These are phyloP conservation scores for Lodderomyces jiufengensis DNA, from an alignment of 1,139 yeast genomes.

Conservation along the genomic window DNA sequence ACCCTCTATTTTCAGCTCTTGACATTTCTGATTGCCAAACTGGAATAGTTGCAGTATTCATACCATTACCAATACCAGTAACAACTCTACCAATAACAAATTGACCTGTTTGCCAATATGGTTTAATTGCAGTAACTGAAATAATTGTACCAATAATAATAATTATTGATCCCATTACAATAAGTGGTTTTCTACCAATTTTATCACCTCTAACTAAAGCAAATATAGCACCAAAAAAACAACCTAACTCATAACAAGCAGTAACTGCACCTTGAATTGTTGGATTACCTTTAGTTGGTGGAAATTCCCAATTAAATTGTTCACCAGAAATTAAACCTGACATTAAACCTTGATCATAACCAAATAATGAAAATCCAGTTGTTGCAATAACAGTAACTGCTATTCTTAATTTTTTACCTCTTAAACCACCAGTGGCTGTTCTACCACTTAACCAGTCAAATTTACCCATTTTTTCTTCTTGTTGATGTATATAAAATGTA, in stretches of 20 bases:
- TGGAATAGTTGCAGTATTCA: slow-evolving; percentile 77
- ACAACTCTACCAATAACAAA: slow-evolving; percentile 71
- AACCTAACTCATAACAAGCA: slow-evolving; percentile 71
- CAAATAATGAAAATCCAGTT: slow-evolving; percentile 66
- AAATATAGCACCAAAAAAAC: slow-evolving; percentile 69
- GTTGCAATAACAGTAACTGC: slow-evolving; percentile 57
- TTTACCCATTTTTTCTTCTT: slow-evolving; percentile 6
- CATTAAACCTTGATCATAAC: slow-evolving; percentile 82
- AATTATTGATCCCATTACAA: slow-evolving; percentile 55
- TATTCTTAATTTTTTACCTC: slow-evolving; percentile 41
- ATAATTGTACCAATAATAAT: slow-evolving; percentile 63
- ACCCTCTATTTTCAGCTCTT: slow-evolving; percentile 67
- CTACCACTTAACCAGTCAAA: slow-evolving; percentile 19
- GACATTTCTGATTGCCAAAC: slow-evolving; percentile 82
- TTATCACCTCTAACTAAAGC: slow-evolving; percentile 62
- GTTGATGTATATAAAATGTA: background rate
- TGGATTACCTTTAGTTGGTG: slow-evolving; percentile 39
- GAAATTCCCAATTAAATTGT: slow-evolving; percentile 57
- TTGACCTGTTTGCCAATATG: slow-evolving; percentile 54
- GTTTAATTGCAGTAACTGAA: slow-evolving; percentile 56
- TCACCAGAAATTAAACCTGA: slow-evolving; percentile 64
- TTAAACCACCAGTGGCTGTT: slow-evolving; percentile 45
- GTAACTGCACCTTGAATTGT: slow-evolving; percentile 67
- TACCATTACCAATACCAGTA: slow-evolving; percentile 78
- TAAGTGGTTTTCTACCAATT: slow-evolving; percentile 64